Conservation (phyloP, 2,329 filamentous ascomycete species). For the Raffaelea albimanens region DNA sequence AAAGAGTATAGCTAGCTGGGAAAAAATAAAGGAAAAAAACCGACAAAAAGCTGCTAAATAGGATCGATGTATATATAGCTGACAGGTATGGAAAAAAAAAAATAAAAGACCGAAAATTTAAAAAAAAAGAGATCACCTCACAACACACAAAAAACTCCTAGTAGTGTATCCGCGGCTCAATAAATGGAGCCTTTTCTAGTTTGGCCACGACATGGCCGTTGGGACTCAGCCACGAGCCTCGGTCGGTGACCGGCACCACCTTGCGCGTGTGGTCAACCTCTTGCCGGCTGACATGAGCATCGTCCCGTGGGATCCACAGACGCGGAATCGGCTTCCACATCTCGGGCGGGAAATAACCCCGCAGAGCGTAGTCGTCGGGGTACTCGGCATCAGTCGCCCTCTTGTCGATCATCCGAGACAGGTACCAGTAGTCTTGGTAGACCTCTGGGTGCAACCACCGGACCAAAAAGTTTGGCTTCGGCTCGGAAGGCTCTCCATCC, state of each 20-base stretch:
- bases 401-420: conserved; percentile 33
- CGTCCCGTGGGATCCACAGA: conserved; percentile 70
- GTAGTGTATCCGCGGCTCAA: conserved; percentile 18
- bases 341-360: conserved; percentile 65
- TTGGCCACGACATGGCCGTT: conserved; percentile 15
- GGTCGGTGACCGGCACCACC: conserved; percentile 63
- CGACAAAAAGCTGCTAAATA: no score
- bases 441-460: conserved; percentile 50
- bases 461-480: conserved; percentile 37
- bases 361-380: conserved; percentile 33
- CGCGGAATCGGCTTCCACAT: conserved; percentile 51
- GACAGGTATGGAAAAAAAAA: background rate
- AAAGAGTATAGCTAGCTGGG: no score
- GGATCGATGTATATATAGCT: no score
- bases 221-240: conserved; percentile 59
- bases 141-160: conserved; percentile 4
- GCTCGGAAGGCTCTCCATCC: conserved; percentile 13
- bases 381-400: conserved; percentile 8
- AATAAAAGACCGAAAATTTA: background rate
- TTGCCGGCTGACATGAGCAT: conserved; percentile 58
- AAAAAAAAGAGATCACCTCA: background rate
- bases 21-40: no score
- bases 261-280: conserved; percentile 59
- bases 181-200: conserved; percentile 16
- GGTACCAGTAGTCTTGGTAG: conserved; percentile 49